Evolutionary conservation across 75 land plant species (phyloP), one percentile per base, ranked within the genome.

Genomic region (Pinus tabuliformis): DNA sequence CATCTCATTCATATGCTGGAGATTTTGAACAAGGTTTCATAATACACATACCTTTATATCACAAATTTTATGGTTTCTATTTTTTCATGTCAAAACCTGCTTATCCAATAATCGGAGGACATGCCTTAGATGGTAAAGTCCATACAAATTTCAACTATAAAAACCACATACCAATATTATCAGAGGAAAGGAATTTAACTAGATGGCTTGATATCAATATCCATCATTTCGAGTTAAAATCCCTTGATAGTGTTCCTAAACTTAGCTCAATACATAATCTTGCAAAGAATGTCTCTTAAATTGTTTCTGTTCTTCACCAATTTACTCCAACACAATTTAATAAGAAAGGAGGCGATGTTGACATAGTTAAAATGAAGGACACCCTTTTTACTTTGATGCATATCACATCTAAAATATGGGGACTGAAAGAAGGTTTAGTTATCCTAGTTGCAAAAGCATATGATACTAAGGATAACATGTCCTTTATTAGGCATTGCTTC

Each of bases 401-500:
- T 91, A 76, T 72, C 70, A 20, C 76, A 42, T 72, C 76, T 62
- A 80, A 77, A 75, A 15, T 54, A 57, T 73, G 77, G 72, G 84
- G 75, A 56, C 57, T 75, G 57, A 81, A 45, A 24, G 80, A 75
- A 13, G 96, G 87, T 37, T 80, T 73, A 57, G 83, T 91, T n/a
- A 59, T 95, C 17, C 74, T 96, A 63, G 83, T 96, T 76, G 97
- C 95, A 56, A 79, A 91, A 63, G 88, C 91, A 45, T 90, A 92
- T 22, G 82, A 84, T 73, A 75, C 84, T 76, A 95, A 93, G 71
- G 89, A 85, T 66, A 60, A 93, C 42, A 86, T 86, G 76, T 77
- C 90, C 52, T 64, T 85, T 33, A 78, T 96, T 57, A 85, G 99
- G 72, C 91, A 91, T 52, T 96, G 95, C 79, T 96, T 96, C 77